A percentile compares a stretch with the other conserved stretches of the same genome.
These are phyloP conservation scores for Paecilomyces formosus DNA, from an alignment of 2,329 filamentous ascomycete species.

Conservation along the genomic window DNA sequence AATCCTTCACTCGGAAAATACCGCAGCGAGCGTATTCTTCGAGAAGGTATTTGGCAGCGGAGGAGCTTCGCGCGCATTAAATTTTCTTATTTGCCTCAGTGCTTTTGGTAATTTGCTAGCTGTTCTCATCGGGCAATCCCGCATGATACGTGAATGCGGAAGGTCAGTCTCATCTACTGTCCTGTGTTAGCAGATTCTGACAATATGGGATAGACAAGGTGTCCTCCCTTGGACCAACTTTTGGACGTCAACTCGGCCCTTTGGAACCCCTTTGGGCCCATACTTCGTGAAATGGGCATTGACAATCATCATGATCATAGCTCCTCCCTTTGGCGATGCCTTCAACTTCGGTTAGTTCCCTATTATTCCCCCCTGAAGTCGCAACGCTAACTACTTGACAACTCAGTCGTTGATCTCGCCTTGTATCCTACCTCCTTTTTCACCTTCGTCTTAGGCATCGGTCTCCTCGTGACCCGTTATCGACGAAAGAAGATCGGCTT, in stretches of 20 bases:
- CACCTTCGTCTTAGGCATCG: slow-evolving; percentile 48
- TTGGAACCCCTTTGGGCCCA: slow-evolving; percentile 55
- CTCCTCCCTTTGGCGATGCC: slow-evolving; percentile 55
- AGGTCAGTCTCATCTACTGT: slow-evolving; percentile 22
- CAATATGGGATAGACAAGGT: slow-evolving; percentile 41
- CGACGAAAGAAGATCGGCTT: slow-evolving; percentile 47
- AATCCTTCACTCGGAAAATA: slow-evolving; percentile 46
- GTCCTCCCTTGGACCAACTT: slow-evolving; percentile 54
- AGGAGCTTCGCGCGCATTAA: slow-evolving; percentile 46
- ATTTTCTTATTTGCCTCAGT: slow-evolving; percentile 50
- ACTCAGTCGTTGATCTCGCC: slow-evolving; percentile 50
- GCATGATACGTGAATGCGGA: slow-evolving; percentile 55
- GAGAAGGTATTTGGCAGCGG: slow-evolving; percentile 48
- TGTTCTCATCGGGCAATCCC: slow-evolving; percentile 48
- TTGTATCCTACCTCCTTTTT: slow-evolving; percentile 56
- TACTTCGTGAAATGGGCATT: slow-evolving; percentile 52
- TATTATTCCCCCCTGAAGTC: not conserved
- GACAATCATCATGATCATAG: slow-evolving; percentile 54
- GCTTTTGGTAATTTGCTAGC: slow-evolving; percentile 54
- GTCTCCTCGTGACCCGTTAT: slow-evolving; percentile 51
- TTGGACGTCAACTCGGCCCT: slow-evolving; percentile 57
- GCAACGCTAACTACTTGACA: slow-evolving; percentile 1
- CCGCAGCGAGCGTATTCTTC: slow-evolving; percentile 54
- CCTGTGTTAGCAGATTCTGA: not conserved
- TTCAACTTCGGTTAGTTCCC: slow-evolving; percentile 50